These are phyloP conservation scores for Rhodocollybia butyracea DNA, from an alignment of 768 basidiomycete species.

Conservation along the genomic window DNA sequence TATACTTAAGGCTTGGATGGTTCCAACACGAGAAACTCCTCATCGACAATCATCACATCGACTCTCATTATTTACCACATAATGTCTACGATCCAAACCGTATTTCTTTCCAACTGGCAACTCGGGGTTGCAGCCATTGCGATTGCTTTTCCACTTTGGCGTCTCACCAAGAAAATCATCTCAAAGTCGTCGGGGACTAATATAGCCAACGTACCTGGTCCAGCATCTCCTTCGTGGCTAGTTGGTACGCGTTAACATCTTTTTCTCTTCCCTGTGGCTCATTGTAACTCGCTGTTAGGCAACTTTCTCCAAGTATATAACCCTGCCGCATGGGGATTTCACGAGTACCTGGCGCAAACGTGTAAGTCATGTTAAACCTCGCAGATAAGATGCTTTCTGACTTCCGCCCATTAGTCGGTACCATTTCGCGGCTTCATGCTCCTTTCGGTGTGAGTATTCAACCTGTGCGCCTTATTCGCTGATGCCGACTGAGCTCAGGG, in stretches of 20 bases:
- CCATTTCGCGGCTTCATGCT: not conserved
- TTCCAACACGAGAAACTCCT: too few species aligned
- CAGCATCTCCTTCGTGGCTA: not conserved
- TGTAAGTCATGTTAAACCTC: not conserved
- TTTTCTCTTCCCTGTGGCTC: too few species aligned
- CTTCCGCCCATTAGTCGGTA: not conserved
- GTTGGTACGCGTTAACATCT: not conserved
- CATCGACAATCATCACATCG: too few species aligned
- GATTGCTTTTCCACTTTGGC: too few species aligned
- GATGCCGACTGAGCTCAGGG: not conserved
- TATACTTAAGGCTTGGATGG: too few species aligned
- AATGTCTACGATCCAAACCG: too few species aligned
- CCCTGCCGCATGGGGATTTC: not conserved
- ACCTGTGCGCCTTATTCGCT: not conserved
- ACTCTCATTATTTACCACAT: too few species aligned
- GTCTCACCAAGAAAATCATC: too few species aligned
- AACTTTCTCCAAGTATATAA: slow-evolving; percentile 1
- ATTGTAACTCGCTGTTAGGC: not conserved
- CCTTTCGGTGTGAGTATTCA: not conserved
- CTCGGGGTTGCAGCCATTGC: too few species aligned
- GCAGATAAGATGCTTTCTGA: not conserved
- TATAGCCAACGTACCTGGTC: not conserved
- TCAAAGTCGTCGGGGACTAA: too few species aligned
- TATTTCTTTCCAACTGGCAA: too few species aligned
- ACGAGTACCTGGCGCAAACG: not conserved